Conservation (phyloP, 2,329 filamentous ascomycete genomes). For the Aspergillus niger region DNA sequence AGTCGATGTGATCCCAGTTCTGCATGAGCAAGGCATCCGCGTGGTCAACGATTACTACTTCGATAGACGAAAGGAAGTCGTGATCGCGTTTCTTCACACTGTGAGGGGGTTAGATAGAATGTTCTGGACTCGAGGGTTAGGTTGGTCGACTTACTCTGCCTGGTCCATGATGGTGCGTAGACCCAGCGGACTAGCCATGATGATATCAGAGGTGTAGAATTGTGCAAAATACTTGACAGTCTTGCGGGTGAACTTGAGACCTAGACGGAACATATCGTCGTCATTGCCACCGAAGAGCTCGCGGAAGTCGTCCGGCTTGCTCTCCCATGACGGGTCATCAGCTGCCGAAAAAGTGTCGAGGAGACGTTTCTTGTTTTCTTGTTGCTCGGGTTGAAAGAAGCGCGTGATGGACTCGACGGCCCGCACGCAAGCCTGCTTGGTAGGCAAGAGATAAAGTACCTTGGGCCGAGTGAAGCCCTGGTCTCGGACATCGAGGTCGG, state of each 20-base stretch:
- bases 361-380: slow-evolving; percentile 93
- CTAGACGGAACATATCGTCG: slow-evolving; percentile 94
- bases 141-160: slow-evolving; percentile 56
- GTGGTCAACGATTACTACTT: slow-evolving; percentile 87
- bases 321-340: slow-evolving; percentile 67
- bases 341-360: slow-evolving; percentile 76
- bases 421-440: slow-evolving; percentile 78
- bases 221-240: slow-evolving; percentile 92
- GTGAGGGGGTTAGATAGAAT: slow-evolving; percentile 8
- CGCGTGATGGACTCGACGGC: slow-evolving; percentile 75
- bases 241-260: slow-evolving; percentile 96
- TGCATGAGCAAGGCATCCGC: slow-evolving; percentile 94
- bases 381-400: slow-evolving; percentile 79
- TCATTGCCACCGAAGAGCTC: slow-evolving; percentile 93
- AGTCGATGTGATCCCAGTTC: slow-evolving; percentile 95
- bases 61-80: slow-evolving; percentile 92
- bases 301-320: slow-evolving; percentile 82
- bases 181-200: slow-evolving; percentile 86
- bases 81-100: slow-evolving; percentile 70
- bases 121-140: not conserved
- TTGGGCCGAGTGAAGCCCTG: slow-evolving; percentile 96
- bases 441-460: slow-evolving; percentile 85
- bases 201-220: slow-evolving; percentile 96
- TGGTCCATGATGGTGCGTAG: slow-evolving; percentile 88
- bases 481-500: slow-evolving; percentile 76